Evolutionary conservation across 225 moss, liverwort and hornwort genomes (phyloP).

Genomic region (Rhytidiadelphus loreus): DNA sequence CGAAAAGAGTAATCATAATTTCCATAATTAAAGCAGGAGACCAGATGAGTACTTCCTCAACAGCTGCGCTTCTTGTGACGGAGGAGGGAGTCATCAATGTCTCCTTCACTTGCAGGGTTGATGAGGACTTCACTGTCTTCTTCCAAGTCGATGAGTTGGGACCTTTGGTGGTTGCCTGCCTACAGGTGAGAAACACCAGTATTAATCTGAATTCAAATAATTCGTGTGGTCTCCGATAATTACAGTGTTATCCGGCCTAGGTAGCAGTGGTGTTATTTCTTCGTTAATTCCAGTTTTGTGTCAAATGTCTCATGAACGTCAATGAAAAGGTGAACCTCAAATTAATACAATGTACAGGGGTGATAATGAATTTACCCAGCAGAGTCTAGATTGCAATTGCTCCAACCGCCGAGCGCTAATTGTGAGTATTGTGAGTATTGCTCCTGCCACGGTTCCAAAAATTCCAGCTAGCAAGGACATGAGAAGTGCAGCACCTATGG

Average conservation of each 20-base stretch:
- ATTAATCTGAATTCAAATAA: background rate
- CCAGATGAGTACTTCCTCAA: constrained; percentile 17
- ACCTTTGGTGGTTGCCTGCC: constrained; percentile 14
- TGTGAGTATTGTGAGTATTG: background rate
- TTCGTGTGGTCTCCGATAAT: background rate
- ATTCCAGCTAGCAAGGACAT: background rate
- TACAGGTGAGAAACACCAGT: constrained; percentile 20
- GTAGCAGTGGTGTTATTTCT: background rate
- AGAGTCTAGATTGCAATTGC: background rate
- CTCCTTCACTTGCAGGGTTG: constrained; percentile 14
- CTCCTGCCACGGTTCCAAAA: background rate
- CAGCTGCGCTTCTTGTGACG: constrained; percentile 24
- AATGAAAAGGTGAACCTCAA: background rate
- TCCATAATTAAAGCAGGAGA: constrained; percentile 9
- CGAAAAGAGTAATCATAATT: constrained; percentile 2
- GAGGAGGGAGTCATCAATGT: constrained; percentile 12
- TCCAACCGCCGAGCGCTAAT: constrained; percentile 1
- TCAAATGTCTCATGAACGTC: background rate
- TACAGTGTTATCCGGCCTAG: background rate
- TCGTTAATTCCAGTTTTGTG: background rate
- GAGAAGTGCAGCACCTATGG: constrained; percentile 6
- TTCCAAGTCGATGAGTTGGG: background rate
- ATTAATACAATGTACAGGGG: background rate
- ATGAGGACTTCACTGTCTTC: background rate
- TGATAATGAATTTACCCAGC: background rate